phyloP scores from a whole-genome alignment of 2,329 filamentous ascomycete species.

The Pseudocercospora vitis region DNA sequence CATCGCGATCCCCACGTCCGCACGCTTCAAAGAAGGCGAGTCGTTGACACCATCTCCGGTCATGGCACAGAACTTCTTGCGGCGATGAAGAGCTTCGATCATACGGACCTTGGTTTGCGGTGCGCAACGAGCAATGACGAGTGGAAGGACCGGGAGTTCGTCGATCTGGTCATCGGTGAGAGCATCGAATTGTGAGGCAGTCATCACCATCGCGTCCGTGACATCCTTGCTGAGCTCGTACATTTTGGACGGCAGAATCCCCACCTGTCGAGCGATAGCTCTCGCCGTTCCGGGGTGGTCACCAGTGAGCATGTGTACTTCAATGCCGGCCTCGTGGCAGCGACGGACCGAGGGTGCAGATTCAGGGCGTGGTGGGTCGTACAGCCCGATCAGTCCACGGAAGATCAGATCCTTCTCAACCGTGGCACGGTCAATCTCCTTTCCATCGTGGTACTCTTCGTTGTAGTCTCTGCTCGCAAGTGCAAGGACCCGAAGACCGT shows the following conservation, averaged over 20 bases:
- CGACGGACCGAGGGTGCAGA: slow-evolving; percentile 70
- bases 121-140: slow-evolving; percentile 81
- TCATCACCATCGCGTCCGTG: slow-evolving; percentile 70
- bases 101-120: slow-evolving; percentile 86
- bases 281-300: slow-evolving; percentile 77
- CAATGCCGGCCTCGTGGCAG: slow-evolving; percentile 72
- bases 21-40: slow-evolving; percentile 74
- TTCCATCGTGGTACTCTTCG: slow-evolving; percentile 47
- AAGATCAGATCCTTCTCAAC: slow-evolving; percentile 71
- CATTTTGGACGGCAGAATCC: slow-evolving; percentile 67
- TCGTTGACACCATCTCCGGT: slow-evolving; percentile 89
- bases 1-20: slow-evolving; percentile 88
- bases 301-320: slow-evolving; percentile 81
- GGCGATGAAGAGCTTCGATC: slow-evolving; percentile 82
- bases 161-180: slow-evolving; percentile 75
- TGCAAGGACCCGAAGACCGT: slow-evolving; percentile 64
- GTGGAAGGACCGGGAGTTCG: slow-evolving; percentile 68
- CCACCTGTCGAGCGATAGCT: slow-evolving; percentile 76
- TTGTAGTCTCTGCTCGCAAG: slow-evolving; percentile 55
- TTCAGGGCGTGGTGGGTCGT: slow-evolving; percentile 81
- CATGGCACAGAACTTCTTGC: slow-evolving; percentile 77
- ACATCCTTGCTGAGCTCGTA: slow-evolving; percentile 60
- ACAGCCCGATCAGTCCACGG: slow-evolving; percentile 80
- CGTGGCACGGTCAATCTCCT: slow-evolving; percentile 54
- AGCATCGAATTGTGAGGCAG: slow-evolving; percentile 61